These are phyloP conservation scores for Chrysopogon serrulatus DNA, from an alignment of 176 grass and related monocot species.

Conservation along the genomic window DNA sequence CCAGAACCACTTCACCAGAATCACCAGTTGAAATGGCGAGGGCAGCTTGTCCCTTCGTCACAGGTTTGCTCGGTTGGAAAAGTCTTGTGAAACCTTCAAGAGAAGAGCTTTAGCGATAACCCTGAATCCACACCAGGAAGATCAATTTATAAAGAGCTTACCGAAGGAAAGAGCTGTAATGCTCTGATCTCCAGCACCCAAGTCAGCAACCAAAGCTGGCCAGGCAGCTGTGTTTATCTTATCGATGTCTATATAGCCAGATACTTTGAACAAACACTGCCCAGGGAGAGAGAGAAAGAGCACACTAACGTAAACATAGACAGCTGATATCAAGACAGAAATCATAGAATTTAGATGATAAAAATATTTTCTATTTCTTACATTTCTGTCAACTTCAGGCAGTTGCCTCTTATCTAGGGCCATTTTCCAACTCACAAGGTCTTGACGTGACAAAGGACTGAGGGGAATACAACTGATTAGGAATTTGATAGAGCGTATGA, in stretches of 20 bases:
- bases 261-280: constrained; percentile 62
- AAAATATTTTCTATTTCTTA: constrained; percentile 39
- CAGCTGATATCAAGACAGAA: not conserved
- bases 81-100: constrained; percentile 90
- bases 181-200: constrained; percentile 81
- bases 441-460: constrained; percentile 86
- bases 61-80: constrained; percentile 92
- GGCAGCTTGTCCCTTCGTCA: constrained; percentile 92
- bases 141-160: constrained; percentile 38
- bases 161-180: constrained; percentile 93
- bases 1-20: constrained; percentile 65
- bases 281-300: constrained; percentile 3
- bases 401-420: constrained; percentile 71
- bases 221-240: constrained; percentile 89
- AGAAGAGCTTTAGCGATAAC: constrained; percentile 11
- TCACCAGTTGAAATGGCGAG: constrained; percentile 86
- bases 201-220: constrained; percentile 81
- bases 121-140: not conserved
- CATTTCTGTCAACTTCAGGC: constrained; percentile 81
- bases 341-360: not conserved
- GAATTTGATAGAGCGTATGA: not conserved
- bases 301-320: constrained; percentile 2
- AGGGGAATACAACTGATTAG: constrained; percentile 20
- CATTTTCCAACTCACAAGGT: constrained; percentile 95
- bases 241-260: constrained; percentile 87